Percentiles rank a stretch among this genome's conserved stretches.
These are phyloP conservation scores for Candida sakaeoensis DNA, from an alignment of 805 yeast species.

Conservation along the genomic window DNA sequence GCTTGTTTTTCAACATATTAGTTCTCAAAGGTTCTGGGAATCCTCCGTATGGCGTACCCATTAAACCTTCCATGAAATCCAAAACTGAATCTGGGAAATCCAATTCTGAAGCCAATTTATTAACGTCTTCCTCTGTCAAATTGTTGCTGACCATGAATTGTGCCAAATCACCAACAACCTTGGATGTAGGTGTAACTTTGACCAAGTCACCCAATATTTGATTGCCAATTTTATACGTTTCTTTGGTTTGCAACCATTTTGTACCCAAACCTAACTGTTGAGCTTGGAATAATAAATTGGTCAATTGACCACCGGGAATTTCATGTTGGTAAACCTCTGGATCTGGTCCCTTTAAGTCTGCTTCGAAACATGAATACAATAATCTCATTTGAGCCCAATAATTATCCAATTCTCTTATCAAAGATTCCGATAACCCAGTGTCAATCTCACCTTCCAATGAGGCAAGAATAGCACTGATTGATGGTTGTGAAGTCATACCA, in stretches of 20 bases:
- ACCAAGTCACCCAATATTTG: slow-evolving; percentile 90
- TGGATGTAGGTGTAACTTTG: slow-evolving; percentile 99
- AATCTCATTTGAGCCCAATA: slow-evolving; percentile 99
- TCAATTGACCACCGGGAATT: slow-evolving; percentile 99
- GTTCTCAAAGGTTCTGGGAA: slow-evolving; percentile 99
- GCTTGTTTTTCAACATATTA: slow-evolving; percentile 84
- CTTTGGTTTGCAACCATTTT: slow-evolving; percentile 95
- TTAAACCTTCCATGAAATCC: slow-evolving; percentile 97
- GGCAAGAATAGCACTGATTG: slow-evolving; percentile 87
- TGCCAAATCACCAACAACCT: slow-evolving; percentile 99
- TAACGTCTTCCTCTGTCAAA: slow-evolving; percentile 79
- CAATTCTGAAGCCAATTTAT: slow-evolving; percentile 78
- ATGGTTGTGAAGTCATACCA: slow-evolving; percentile 98
- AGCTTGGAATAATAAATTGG: slow-evolving; percentile 97
- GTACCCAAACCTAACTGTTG: slow-evolving; percentile 97
- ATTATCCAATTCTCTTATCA: slow-evolving; percentile 80
- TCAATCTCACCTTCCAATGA: slow-evolving; percentile 84
- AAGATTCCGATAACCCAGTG: slow-evolving; percentile 62
- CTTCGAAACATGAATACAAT: slow-evolving; percentile 94
- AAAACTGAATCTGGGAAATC: slow-evolving; percentile 99
- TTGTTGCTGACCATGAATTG: slow-evolving; percentile 98
- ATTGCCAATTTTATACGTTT: slow-evolving; percentile 90
- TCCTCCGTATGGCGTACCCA: slow-evolving; percentile 99
- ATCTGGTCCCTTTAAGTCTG: slow-evolving; percentile 98
- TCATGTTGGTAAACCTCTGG: slow-evolving; percentile 98